These are phyloP conservation scores for Chiua sp. DNA, from an alignment of 1,284 basidiomycete genomes.

Conservation along the genomic window DNA sequence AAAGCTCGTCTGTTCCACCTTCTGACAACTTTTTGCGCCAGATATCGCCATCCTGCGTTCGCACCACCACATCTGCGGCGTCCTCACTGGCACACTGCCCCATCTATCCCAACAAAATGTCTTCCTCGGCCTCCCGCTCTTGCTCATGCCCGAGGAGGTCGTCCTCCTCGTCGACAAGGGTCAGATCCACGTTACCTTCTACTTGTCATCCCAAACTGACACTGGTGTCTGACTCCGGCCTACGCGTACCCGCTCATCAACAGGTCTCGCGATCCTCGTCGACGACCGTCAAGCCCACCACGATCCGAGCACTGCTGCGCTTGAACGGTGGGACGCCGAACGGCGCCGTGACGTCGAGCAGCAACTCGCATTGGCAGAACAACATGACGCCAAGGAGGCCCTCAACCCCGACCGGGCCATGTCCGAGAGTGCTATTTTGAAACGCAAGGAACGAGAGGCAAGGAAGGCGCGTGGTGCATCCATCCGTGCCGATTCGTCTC, in stretches of 20 bases:
- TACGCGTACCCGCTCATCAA: background rate
- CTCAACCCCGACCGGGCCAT: slow-evolving; percentile 50
- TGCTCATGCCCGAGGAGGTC: slow-evolving; percentile 92
- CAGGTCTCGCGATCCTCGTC: slow-evolving; percentile 80
- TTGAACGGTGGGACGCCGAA: slow-evolving; percentile 61
- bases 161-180: slow-evolving; percentile 85
- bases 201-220: background rate
- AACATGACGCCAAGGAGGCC: slow-evolving; percentile 51
- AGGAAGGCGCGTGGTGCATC: slow-evolving; percentile 18
- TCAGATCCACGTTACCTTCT: slow-evolving; percentile 32
- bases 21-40: slow-evolving; percentile 39
- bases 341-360: slow-evolving; percentile 49
- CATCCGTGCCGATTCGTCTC: slow-evolving; percentile 31
- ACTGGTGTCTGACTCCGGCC: background rate
- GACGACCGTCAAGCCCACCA: slow-evolving; percentile 72
- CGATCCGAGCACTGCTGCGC: slow-evolving; percentile 55
- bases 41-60: slow-evolving; percentile 83
- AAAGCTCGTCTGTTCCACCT: background rate
- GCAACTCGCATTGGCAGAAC: slow-evolving; percentile 53
- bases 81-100: slow-evolving; percentile 90
- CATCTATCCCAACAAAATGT: slow-evolving; percentile 97
- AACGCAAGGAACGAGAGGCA: slow-evolving; percentile 74
- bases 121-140: slow-evolving; percentile 90
- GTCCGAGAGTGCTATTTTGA: slow-evolving; percentile 67
- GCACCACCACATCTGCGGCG: slow-evolving; percentile 83